A percentile compares a stretch with the other conserved stretches of the same genome.
Conservation (phyloP, 208 protist species). For the Crithidia acanthocephali region DNA sequence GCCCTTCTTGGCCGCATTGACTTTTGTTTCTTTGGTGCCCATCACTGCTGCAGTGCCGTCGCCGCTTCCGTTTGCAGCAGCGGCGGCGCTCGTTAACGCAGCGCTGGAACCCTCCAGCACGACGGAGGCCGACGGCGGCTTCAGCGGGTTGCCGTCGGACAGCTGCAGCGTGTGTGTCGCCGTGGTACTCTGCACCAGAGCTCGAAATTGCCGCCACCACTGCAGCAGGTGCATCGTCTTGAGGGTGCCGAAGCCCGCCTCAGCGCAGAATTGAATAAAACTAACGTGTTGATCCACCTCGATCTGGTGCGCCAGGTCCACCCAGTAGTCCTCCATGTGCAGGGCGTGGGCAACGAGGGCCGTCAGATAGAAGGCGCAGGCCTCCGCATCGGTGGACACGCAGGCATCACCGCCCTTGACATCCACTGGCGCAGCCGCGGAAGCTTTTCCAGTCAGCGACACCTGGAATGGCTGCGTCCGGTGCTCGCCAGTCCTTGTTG, state of each 20-base stretch:
- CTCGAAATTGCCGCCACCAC: slow-evolving; percentile 39
- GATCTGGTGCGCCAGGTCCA: slow-evolving; percentile 69
- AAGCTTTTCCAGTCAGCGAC: neutral
- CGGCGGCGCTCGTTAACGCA: neutral
- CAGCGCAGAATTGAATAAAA: slow-evolving; percentile 71
- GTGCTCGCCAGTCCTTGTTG: too few species aligned
- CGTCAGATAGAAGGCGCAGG: slow-evolving; percentile 34
- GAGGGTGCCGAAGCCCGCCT: slow-evolving; percentile 44
- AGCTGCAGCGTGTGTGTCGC: slow-evolving; percentile 15
- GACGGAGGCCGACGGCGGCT: neutral
- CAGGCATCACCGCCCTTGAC: neutral
- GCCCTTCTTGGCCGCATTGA: neutral
- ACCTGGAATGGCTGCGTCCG: too few species aligned
- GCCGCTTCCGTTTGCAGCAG: neutral
- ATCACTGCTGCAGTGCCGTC: neutral
- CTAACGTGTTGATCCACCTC: slow-evolving; percentile 70
- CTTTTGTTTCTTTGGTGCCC: neutral
- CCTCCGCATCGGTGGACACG: slow-evolving; percentile 20
- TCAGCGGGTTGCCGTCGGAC: slow-evolving; percentile 33
- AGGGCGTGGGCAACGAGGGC: slow-evolving; percentile 52
- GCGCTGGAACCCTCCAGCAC: neutral
- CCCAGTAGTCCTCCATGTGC: slow-evolving; percentile 61
- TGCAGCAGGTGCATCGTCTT: slow-evolving; percentile 74
- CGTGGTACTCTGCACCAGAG: slow-evolving; percentile 21
- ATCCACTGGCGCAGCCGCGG: neutral